phyloP scores from a whole-genome alignment of 352 stramenopile species.

The Pythium chondricola region DNA sequence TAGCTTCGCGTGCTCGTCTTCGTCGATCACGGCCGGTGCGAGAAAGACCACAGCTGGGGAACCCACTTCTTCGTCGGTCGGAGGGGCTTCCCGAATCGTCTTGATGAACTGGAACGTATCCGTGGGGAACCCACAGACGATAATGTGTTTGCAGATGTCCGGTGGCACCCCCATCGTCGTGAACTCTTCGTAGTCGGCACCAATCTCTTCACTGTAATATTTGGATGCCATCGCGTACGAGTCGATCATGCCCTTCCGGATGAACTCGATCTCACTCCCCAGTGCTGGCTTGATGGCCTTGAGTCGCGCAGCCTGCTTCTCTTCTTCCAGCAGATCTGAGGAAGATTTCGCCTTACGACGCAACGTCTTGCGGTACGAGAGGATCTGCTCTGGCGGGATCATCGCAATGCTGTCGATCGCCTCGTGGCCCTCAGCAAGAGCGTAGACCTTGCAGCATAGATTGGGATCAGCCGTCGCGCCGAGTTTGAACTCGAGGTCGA shows the following conservation, averaged over 20 bases:
- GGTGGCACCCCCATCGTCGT: conserved; percentile 29
- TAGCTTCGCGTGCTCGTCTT: conserved; percentile 53
- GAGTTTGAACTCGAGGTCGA: conserved; percentile 78
- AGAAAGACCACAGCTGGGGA: conserved; percentile 57
- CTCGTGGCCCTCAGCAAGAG: conserved; percentile 47
- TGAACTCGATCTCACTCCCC: conserved; percentile 50
- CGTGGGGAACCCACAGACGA: conserved; percentile 59
- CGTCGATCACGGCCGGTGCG: conserved; percentile 33
- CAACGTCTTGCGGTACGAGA: conserved; percentile 69
- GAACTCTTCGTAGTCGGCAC: conserved; percentile 50
- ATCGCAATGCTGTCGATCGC: conserved; percentile 50
- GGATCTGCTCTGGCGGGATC: conserved; percentile 65
- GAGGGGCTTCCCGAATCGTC: conserved; percentile 52
- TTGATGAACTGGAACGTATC: conserved; percentile 69
- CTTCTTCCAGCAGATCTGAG: conserved; percentile 21
- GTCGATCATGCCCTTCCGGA: conserved; percentile 47
- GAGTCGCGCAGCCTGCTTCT: conserved; percentile 14
- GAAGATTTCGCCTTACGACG: conserved; percentile 50
- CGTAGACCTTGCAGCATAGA: conserved; percentile 76
- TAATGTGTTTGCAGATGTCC: conserved; percentile 44
- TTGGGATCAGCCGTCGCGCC: conserved; percentile 66
- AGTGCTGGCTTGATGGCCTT: conserved; percentile 62
- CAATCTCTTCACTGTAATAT: conserved; percentile 14
- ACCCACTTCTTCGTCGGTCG: conserved; percentile 27
- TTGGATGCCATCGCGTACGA: conserved; percentile 39